phyloP scores from a whole-genome alignment of 192 early-diverging fungal species.

The Pilaira anomala region DNA sequence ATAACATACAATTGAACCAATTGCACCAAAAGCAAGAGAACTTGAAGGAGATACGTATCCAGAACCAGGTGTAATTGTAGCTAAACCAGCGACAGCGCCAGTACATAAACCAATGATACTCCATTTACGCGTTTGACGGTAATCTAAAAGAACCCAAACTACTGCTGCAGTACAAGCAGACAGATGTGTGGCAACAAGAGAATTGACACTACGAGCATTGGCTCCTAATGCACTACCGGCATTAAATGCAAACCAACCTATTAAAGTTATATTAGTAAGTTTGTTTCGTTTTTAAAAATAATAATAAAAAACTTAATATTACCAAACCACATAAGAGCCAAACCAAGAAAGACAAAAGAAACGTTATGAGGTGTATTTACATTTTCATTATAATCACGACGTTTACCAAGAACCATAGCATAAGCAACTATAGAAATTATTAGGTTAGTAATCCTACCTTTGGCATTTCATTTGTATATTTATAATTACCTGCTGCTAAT shows the following conservation, averaged over 20 bases:
- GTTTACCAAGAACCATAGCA: conserved; percentile 78
- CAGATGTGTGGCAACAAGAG: conserved; percentile 73
- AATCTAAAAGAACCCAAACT: conserved; percentile 75
- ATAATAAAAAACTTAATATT: no score
- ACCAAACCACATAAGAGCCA: conserved; percentile 84
- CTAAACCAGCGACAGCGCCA: conserved; percentile 88
- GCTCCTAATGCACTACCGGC: conserved; percentile 70
- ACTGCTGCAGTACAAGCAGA: conserved; percentile 69
- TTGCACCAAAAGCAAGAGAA: conserved; percentile 71
- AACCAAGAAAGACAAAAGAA: conserved; percentile 79
- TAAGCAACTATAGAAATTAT: conserved; percentile 56
- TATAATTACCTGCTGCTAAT: conserved; percentile 48
- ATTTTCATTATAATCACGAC: conserved; percentile 65
- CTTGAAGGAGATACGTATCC: conserved; percentile 74
- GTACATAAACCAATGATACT: conserved; percentile 85
- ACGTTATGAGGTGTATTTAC: conserved; percentile 80
- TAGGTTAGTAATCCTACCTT: neutral
- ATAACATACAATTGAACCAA: conserved; percentile 67
- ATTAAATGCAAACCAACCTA: conserved; percentile 90
- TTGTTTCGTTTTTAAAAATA: no score
- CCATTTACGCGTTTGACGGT: conserved; percentile 65
- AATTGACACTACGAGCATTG: conserved; percentile 70
- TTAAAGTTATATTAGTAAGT: neutral
- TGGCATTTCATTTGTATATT: neutral
- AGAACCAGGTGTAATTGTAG: conserved; percentile 83